Conservation (phyloP, 2,329 filamentous ascomycete genomes). For the Epicoccum nigrum region DNA sequence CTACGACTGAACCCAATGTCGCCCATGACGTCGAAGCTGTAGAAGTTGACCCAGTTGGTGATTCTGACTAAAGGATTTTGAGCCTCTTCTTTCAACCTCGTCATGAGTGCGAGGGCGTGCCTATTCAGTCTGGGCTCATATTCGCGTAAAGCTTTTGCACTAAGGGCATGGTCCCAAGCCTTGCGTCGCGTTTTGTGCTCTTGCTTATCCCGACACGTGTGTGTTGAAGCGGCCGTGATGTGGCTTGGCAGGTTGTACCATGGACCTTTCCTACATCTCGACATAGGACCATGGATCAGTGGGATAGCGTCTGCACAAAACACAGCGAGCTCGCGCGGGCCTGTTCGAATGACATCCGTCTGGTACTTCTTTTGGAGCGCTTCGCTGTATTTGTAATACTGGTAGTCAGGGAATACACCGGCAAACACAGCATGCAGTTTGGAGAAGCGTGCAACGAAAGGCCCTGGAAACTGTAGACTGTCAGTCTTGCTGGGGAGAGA, state of each 20-base stretch:
- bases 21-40: conserved; percentile 59
- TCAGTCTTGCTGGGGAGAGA: neutral
- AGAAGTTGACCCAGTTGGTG: conserved; percentile 47
- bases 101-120: conserved; percentile 35
- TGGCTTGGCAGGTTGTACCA: conserved; percentile 33
- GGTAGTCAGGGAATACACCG: conserved; percentile 26
- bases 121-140: conserved; percentile 45
- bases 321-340: conserved; percentile 43
- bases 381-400: conserved; percentile 35
- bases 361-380: conserved; percentile 37
- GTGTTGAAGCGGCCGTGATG: conserved; percentile 30
- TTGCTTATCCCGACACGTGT: conserved; percentile 36
- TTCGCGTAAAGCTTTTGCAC: conserved; percentile 41
- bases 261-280: conserved; percentile 37
- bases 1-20: conserved; percentile 52
- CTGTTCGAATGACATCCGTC: conserved; percentile 42
- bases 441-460: conserved; percentile 43
- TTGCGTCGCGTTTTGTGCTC: conserved; percentile 40
- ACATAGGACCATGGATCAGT: conserved; percentile 36
- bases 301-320: conserved; percentile 36
- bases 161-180: conserved; percentile 45
- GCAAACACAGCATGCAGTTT: conserved; percentile 48
- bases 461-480: conserved; percentile 46
- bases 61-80: conserved; percentile 30
- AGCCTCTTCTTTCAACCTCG: conserved; percentile 29